Evolutionary conservation across 805 yeast species (phyloP), one percentile per base, ranked within the genome.

Genomic region (Millerozyma acaciae): DNA sequence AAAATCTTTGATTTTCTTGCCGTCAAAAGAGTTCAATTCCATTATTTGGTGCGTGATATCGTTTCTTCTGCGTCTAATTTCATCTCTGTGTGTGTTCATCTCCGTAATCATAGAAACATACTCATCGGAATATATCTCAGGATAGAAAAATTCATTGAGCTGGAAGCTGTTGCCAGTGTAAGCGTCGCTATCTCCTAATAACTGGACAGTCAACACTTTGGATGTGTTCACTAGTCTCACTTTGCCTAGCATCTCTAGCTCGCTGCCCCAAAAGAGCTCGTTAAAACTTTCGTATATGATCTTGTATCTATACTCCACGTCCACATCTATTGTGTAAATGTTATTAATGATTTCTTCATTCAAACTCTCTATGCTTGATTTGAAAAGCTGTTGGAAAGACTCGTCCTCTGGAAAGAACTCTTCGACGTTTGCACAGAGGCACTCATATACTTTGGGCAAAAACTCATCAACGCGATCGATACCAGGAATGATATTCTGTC

Each of bases 21-120:
- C 73, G 41, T 62, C 68, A 38, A 65, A 65, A 18, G 65, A 54
- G 40, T 49, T 63, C 26, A 53, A 38, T 5, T 45, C 42, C 61
- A 65, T 55, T 16, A 64, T 47, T 21, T 52, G 45, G 16, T 49
- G 47, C 21, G 55, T 48, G 8, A 51, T 34, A 17, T 37, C 39
- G 6, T 39, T 42, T 26, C 60, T 50, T 5, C 44, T 43, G 20
- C 38, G 28, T 10, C 32, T 24, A 8, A 50, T 24, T 12, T 44
- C 44, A 6, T 43, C 42, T 14, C 45, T 37, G 27, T 38, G 35
- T 2, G 36, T 16, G 31, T 44, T 40, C 42, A 62, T 48, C 15
- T 52, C 51, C 5, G 28, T 33, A 10, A 55, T 40, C 4, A 53
- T 33, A 5, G 35, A 35, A n/a, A 51, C 28, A 21, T 50, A 50